Evolutionary conservation across 2,329 filamentous ascomycete species (phyloP).

Genomic region (Fusarium sp.): DNA sequence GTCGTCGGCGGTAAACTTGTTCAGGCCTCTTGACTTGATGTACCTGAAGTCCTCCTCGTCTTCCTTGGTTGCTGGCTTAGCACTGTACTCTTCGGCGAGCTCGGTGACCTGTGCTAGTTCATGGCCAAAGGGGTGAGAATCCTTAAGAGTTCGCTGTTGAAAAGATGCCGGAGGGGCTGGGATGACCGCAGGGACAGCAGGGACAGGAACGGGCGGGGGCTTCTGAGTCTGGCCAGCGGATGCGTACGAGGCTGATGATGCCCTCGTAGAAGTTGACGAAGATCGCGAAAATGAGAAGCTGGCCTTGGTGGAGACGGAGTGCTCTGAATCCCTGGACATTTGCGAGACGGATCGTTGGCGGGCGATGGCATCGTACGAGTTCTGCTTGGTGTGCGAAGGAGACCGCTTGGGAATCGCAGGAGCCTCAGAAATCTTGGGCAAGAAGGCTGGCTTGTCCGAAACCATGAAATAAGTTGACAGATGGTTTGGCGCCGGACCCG

Average conservation of each 20-base stretch:
- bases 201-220: constrained; percentile 51
- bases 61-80: constrained; percentile 71
- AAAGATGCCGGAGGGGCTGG: constrained; percentile 53
- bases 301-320: constrained; percentile 69
- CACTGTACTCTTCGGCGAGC: constrained; percentile 88
- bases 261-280: constrained; percentile 69
- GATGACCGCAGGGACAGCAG: constrained; percentile 48
- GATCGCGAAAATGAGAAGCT: constrained; percentile 71
- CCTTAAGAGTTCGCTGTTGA: constrained; percentile 57
- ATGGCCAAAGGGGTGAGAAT: constrained; percentile 83
- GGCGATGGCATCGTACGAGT: constrained; percentile 80
- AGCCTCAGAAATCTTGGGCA: constrained; percentile 57
- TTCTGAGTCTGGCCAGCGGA: constrained; percentile 53
- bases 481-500: constrained; percentile 75
- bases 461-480: constrained; percentile 76
- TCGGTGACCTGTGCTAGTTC: constrained; percentile 95
- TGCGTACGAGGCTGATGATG: constrained; percentile 63
- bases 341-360: constrained; percentile 75
- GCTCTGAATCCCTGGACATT: constrained; percentile 68
- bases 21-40: constrained; percentile 78
- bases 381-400: constrained; percentile 90
- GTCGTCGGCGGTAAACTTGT: constrained; percentile 82
- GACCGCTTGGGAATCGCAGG: constrained; percentile 81
- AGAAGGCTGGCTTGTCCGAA: constrained; percentile 61
- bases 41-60: constrained; percentile 78